A percentile compares a stretch with the other conserved stretches of the same genome.
phyloP scores from a whole-genome alignment of 1,139 yeast genomes.

The Lodderomyces elongisporus region DNA sequence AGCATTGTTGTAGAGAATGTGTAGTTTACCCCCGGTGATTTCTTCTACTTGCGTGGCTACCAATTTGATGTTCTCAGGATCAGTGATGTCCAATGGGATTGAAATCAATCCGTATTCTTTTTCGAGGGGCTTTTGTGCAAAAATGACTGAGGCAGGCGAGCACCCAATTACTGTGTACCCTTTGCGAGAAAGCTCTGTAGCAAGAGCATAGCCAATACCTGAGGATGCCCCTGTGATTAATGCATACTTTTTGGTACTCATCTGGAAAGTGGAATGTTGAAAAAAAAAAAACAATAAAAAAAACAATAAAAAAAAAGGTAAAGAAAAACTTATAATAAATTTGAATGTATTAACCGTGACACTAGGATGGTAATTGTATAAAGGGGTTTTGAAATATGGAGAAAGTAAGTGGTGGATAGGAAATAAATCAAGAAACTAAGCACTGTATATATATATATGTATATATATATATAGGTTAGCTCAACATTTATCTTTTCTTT shows the following conservation, averaged over 20 bases:
- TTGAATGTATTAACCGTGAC: no score
- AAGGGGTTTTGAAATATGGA: no score
- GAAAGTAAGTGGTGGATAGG: background rate
- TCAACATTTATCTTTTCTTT: no score
- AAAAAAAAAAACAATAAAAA: no score
- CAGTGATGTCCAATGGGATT: constrained; percentile 30
- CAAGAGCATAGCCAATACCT: constrained; percentile 34
- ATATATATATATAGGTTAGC: no score
- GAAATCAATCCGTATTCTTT: constrained; percentile 26
- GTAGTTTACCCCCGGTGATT: constrained; percentile 25
- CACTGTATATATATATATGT: no score
- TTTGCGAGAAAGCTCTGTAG: constrained; percentile 22
- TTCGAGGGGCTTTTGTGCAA: constrained; percentile 25
- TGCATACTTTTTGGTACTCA: constrained; percentile 21
- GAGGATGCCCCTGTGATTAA: constrained; percentile 38
- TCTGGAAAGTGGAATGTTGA: background rate
- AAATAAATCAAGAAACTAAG: background rate
- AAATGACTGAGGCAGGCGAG: constrained; percentile 21
- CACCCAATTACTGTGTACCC: constrained; percentile 35
- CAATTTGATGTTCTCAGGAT: constrained; percentile 22
- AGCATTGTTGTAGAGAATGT: constrained; percentile 32
- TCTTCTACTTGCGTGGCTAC: constrained; percentile 20
- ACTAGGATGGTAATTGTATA: no score
- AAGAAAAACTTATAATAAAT: no score
- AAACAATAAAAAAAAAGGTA: no score